Evolutionary conservation across 2,329 filamentous ascomycete species (phyloP), one percentile per base, ranked within the genome.

Genomic region (Exophiala xenobiotica): DNA sequence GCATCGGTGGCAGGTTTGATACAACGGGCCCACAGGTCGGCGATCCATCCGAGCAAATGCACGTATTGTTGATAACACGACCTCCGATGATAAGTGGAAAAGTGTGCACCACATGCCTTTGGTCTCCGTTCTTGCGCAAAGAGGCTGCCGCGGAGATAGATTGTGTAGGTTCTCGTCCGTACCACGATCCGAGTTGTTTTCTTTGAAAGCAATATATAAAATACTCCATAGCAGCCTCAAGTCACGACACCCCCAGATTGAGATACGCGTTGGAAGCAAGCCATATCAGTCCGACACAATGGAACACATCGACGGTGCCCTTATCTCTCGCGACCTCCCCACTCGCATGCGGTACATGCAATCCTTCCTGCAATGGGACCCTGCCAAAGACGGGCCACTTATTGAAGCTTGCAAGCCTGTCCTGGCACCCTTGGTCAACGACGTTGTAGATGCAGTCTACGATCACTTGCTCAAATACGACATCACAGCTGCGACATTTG

Each of bases 401-500:
- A 60, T 65, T 35, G 53, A 64, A 42, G 50, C 56, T 5, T 53
- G 56, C 46, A 63, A 60, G 27, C 42, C 53, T 7, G 24, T 65
- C 22, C 53, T 66, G 12, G 60, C 57, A 1, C 64, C 64, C 4
- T 59, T 63, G 41, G 23, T 65, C 40, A 58, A 51, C 33, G 44
- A 58, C 22, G 46, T 66, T 47, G 62, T 66, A 24, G 62, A 65
- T 42, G 56, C 61, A 24, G 61, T 66, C 52, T 66, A 66, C 46
- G 61, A 58, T 16, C 57, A 65, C 31, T 60, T 66, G 5, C 61
- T 66, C 48, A 51, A 54, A 12, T 65, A 56, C 54, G 64, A 65
- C 51, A 61, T 65, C 51, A 66, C 64, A n/a, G 63, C 63, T 46
- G 62, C 64, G 40, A 33, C 62, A 12, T 66, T 66, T 37, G 58